Conservation (phyloP, 1,139 yeast genomes). For the Hyphopichia buzzinii region DNA sequence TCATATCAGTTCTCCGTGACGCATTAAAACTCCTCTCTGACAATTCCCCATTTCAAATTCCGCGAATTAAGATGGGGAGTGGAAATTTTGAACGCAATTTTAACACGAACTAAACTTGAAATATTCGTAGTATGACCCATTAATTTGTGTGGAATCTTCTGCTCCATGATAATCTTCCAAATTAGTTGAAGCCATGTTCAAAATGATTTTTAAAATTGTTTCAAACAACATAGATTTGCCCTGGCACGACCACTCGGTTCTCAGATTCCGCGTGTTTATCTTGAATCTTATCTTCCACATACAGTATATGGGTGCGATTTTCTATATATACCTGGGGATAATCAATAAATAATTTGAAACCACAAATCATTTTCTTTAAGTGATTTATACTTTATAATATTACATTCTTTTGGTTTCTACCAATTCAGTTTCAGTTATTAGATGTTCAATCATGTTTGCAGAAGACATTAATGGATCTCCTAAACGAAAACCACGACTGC, state of each 20-base stretch:
- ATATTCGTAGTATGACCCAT: neutral
- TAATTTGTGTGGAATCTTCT: neutral
- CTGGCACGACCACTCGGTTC: neutral
- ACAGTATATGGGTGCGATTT: neutral
- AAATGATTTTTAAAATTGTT: neutral
- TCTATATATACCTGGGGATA: neutral
- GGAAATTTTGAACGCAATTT: no score
- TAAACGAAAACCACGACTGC: slow-evolving; percentile 42
- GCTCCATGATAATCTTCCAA: neutral
- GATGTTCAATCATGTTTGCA: slow-evolving; percentile 11
- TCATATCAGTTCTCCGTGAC: neutral
- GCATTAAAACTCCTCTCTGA: neutral
- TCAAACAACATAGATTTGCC: neutral
- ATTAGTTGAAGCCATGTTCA: neutral
- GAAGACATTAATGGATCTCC: slow-evolving; percentile 38
- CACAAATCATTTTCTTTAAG: no score
- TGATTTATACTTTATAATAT: no score
- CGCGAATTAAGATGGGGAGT: no score
- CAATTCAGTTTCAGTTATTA: slow-evolving; percentile 1
- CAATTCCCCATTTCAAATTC: neutral
- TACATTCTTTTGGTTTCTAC: neutral
- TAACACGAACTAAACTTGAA: no score
- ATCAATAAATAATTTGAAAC: no score
- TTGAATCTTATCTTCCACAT: neutral
- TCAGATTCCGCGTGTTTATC: neutral